A percentile compares a stretch with the other conserved stretches of the same genome.
Evolutionary conservation across 805 yeast genomes (phyloP).

Genomic region (Yamadazyma scolyti): DNA sequence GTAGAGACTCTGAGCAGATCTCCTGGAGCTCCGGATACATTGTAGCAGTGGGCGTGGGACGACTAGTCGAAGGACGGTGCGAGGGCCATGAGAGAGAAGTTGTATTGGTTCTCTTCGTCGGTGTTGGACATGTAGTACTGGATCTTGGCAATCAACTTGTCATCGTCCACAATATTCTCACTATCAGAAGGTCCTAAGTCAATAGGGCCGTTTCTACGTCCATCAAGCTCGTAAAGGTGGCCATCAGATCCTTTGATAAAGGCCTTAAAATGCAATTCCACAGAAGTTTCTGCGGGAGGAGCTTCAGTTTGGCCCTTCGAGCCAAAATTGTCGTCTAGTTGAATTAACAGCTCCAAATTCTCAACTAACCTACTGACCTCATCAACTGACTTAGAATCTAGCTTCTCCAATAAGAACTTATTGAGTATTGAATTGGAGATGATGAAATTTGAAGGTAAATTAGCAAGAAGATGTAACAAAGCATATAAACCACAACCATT

Average conservation of each 20-base stretch:
- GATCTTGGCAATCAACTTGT: slow-evolving; percentile 50
- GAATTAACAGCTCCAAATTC: slow-evolving; percentile 36
- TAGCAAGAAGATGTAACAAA: slow-evolving; percentile 56
- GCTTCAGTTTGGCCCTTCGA: slow-evolving; percentile 64
- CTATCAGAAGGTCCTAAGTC: slow-evolving; percentile 48
- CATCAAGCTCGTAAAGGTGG: slow-evolving; percentile 81
- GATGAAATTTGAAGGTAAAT: slow-evolving; percentile 44
- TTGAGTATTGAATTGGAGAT: slow-evolving; percentile 33
- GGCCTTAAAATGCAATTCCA: slow-evolving; percentile 73
- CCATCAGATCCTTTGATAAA: slow-evolving; percentile 56
- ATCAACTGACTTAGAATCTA: slow-evolving; percentile 15
- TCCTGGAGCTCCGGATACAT: too few species aligned
- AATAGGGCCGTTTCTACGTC: slow-evolving; percentile 76
- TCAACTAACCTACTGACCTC: slow-evolving; percentile 45
- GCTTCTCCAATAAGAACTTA: slow-evolving; percentile 12
- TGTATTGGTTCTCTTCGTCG: slow-evolving; percentile 53
- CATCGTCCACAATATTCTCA: slow-evolving; percentile 52
- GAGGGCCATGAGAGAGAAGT: slow-evolving; percentile 76
- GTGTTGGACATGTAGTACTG: slow-evolving; percentile 64
- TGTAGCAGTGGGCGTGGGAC: slow-evolving; percentile 6
- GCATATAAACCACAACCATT: slow-evolving; percentile 96
- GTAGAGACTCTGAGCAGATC: too few species aligned
- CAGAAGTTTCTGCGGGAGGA: slow-evolving; percentile 50
- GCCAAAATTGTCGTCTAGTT: slow-evolving; percentile 44
- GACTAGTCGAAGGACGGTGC: slow-evolving; percentile 51